These are phyloP conservation scores for Quercus robur DNA, from an alignment of 306 rosid genomes.

Conservation along the genomic window DNA sequence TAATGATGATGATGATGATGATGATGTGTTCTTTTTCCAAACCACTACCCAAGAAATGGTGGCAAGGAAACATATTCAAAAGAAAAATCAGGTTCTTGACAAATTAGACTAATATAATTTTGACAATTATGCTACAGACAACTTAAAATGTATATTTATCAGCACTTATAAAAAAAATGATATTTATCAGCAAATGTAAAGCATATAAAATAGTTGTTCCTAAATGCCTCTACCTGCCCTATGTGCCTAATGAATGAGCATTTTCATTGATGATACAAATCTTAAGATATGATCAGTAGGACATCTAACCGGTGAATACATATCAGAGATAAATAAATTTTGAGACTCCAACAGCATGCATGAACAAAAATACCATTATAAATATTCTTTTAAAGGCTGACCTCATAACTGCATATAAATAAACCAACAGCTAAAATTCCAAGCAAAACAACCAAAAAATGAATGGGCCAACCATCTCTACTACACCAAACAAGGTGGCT, in stretches of 20 bases:
- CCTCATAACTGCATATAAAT: constrained; percentile 12
- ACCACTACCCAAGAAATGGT: background rate
- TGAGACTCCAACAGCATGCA: background rate
- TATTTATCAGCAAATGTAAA: constrained; percentile 19
- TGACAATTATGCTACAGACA: background rate
- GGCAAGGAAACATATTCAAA: background rate
- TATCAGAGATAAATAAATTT: background rate
- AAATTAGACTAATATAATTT: background rate
- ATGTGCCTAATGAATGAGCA: background rate
- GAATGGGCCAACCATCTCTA: background rate
- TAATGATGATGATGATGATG: too few relatives aligned
- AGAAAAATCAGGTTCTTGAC: background rate
- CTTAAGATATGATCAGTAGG: background rate
- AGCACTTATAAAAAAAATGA: background rate
- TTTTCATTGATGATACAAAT: background rate
- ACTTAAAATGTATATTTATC: background rate
- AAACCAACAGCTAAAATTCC: background rate
- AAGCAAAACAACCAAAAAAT: background rate
- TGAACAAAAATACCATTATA: background rate
- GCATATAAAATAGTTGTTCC: constrained; percentile 8
- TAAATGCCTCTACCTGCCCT: constrained; percentile 2
- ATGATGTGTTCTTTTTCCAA: background rate
- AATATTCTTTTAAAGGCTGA: background rate
- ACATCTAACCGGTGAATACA: background rate
- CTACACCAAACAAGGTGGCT: background rate